Conservation (phyloP, 2,329 filamentous ascomycete genomes). For the Myriosclerotinia duriaeana region DNA sequence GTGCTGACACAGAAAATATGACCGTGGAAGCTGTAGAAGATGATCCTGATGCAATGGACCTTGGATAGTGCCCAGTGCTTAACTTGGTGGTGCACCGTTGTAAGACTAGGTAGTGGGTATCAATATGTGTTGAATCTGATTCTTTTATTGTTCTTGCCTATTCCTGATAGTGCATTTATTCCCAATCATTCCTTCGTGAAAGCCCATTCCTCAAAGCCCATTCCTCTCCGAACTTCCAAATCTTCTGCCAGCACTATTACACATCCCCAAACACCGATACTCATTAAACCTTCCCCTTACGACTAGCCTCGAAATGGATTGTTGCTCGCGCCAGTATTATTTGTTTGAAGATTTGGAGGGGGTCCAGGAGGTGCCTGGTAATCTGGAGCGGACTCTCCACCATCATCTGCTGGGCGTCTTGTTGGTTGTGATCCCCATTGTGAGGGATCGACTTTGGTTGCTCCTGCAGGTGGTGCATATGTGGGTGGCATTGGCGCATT, state of each 20-base stretch:
- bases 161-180: slow-evolving; percentile 40
- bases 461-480: slow-evolving; percentile 53
- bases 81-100: not conserved
- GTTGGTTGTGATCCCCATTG: slow-evolving; percentile 45
- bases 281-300: slow-evolving; percentile 21
- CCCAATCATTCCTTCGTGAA: slow-evolving; percentile 1
- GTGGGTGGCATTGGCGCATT: slow-evolving; percentile 52
- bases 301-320: slow-evolving; percentile 40
- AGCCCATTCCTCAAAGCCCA: not conserved
- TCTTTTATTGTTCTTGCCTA: slow-evolving; percentile 31
- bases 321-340: slow-evolving; percentile 40
- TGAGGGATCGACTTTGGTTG: slow-evolving; percentile 54
- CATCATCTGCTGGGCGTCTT: slow-evolving; percentile 35
- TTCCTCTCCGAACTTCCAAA: not conserved
- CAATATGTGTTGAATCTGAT: slow-evolving; percentile 11
- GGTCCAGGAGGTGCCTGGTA: slow-evolving; percentile 52
- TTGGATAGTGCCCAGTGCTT: slow-evolving; percentile 44
- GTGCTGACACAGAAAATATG: slow-evolving; percentile 22
- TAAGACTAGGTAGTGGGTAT: slow-evolving; percentile 11
- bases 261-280: slow-evolving; percentile 28
- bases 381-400: slow-evolving; percentile 38
- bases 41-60: slow-evolving; percentile 66
- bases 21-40: slow-evolving; percentile 39
- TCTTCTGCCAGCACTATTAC: not conserved
- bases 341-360: slow-evolving; percentile 44